A percentile compares a stretch with the other conserved stretches of the same genome.
Conservation (phyloP, 2,329 filamentous ascomycete genomes). For the Helminthosporium solani region DNA sequence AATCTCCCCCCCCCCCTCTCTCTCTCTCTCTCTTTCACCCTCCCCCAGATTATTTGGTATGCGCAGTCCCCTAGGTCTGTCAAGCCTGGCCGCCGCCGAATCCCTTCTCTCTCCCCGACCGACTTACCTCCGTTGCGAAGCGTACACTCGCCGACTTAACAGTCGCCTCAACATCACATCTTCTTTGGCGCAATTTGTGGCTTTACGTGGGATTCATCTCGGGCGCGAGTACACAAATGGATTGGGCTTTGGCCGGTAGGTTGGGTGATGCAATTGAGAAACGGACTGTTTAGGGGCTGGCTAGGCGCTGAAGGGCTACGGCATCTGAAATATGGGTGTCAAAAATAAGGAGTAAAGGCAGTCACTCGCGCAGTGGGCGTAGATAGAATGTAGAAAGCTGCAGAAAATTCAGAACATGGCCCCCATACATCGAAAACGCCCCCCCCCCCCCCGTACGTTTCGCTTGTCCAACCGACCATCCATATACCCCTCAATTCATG, state of each 20-base stretch:
- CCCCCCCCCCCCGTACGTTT: not conserved
- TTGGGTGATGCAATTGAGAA: not conserved
- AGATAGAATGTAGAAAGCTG: slow-evolving; percentile 14
- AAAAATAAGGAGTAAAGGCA: not conserved
- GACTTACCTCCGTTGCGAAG: not conserved
- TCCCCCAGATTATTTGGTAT: slow-evolving; percentile 36
- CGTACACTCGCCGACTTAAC: too few relatives aligned
- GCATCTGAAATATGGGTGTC: not conserved
- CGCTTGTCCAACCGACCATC: too few relatives aligned
- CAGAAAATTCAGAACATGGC: slow-evolving; percentile 12
- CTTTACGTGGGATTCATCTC: slow-evolving; percentile 5
- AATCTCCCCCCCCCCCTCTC: slow-evolving; percentile 8
- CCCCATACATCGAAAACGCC: too few relatives aligned
- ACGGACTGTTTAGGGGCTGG: not conserved
- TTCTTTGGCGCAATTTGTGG: slow-evolving; percentile 2
- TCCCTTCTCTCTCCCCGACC: slow-evolving; percentile 4
- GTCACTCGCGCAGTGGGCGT: slow-evolving; percentile 4
- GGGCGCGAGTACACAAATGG: slow-evolving; percentile 6
- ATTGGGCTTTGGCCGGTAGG: not conserved
- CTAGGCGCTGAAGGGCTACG: slow-evolving; percentile 5
- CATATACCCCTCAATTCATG: too few relatives aligned
- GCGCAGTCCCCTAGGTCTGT: slow-evolving; percentile 19
- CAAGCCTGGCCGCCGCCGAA: slow-evolving; percentile 5
- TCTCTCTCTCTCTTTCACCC: slow-evolving; percentile 8
- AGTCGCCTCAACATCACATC: not conserved